phyloP scores from a whole-genome alignment of 257 asterid genomes.

The Przewalskia tangutica region DNA sequence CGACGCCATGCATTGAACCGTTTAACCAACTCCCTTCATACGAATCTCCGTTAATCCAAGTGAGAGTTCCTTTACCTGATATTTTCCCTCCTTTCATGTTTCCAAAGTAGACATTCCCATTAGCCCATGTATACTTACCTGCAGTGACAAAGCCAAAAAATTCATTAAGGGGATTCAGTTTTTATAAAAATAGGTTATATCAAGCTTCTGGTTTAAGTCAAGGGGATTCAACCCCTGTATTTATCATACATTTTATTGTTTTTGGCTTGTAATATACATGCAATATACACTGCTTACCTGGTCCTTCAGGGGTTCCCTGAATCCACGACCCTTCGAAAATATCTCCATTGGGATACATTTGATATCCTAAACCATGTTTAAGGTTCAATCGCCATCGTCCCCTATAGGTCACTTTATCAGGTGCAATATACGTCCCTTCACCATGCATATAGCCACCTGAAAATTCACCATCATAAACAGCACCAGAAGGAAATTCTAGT shows the following conservation, averaged over 20 bases:
- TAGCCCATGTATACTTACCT: conserved; percentile 84
- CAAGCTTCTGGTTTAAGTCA: too few species aligned
- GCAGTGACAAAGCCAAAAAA: neutral
- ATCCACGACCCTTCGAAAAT: conserved; percentile 91
- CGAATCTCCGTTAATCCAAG: conserved; percentile 76
- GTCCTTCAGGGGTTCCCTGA: conserved; percentile 87
- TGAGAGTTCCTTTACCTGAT: conserved; percentile 92
- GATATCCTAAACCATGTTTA: conserved; percentile 91
- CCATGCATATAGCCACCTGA: conserved; percentile 84
- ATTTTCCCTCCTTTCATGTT: conserved; percentile 76
- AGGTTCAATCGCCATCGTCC: conserved; percentile 82
- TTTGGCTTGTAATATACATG: too few species aligned
- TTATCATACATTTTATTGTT: too few species aligned
- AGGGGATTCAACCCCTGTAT: too few species aligned
- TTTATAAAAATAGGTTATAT: too few species aligned
- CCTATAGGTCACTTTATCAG: conserved; percentile 43
- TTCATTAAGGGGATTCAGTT: too few species aligned
- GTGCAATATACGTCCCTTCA: conserved; percentile 49
- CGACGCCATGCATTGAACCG: conserved; percentile 83
- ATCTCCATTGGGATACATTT: conserved; percentile 67
- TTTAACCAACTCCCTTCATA: conserved; percentile 82
- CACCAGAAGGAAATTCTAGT: conserved; percentile 72
- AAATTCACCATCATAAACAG: conserved; percentile 82
- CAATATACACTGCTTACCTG: conserved; percentile 21
- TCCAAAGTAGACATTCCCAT: conserved; percentile 79